A percentile compares a stretch with the other conserved stretches of the same genome.
Evolutionary conservation across 805 yeast genomes (phyloP).

Genomic region (Naumovozyma castellii): DNA sequence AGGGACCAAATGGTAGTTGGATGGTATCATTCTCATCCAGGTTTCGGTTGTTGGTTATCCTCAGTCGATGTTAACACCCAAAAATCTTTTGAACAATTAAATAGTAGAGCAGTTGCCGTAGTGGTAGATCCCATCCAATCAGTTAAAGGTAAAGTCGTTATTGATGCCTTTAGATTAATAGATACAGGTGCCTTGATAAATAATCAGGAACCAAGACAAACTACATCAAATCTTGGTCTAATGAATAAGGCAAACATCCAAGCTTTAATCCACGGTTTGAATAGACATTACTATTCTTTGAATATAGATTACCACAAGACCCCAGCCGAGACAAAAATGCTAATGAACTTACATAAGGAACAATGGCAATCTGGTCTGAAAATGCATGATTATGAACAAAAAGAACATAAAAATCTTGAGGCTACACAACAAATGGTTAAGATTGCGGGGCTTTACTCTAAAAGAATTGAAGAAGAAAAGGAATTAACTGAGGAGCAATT

Average conservation of each 20-base stretch:
- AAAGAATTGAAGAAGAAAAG: conserved; percentile 84
- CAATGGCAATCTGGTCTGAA: conserved; percentile 92
- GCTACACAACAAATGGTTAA: conserved; percentile 73
- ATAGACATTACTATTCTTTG: conserved; percentile 91
- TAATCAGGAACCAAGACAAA: conserved; percentile 96
- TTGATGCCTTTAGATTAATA: conserved; percentile 94
- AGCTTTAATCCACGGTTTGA: conserved; percentile 92
- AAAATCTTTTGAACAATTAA: conserved; percentile 93
- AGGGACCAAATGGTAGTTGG: conserved; percentile 98
- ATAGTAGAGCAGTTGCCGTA: conserved; percentile 93
- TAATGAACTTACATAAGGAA: conserved; percentile 85
- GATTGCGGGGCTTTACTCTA: conserved; percentile 81
- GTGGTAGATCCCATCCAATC: conserved; percentile 98
- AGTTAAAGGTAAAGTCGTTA: conserved; percentile 96
- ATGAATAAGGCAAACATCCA: conserved; percentile 94
- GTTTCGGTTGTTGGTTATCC: conserved; percentile 99
- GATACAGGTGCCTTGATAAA: conserved; percentile 80
- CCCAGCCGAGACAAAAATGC: conserved; percentile 84
- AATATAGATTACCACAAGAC: conserved; percentile 93
- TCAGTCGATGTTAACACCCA: conserved; percentile 96
- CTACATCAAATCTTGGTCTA: conserved; percentile 91
- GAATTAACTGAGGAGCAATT: conserved; percentile 80
- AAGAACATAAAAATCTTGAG: conserved; percentile 65
- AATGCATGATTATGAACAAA: conserved; percentile 64
- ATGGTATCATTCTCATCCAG: conserved; percentile 99